Evolutionary conservation across 2,329 filamentous ascomycete species (phyloP).

Genomic region (Sporothrix sp.): DNA sequence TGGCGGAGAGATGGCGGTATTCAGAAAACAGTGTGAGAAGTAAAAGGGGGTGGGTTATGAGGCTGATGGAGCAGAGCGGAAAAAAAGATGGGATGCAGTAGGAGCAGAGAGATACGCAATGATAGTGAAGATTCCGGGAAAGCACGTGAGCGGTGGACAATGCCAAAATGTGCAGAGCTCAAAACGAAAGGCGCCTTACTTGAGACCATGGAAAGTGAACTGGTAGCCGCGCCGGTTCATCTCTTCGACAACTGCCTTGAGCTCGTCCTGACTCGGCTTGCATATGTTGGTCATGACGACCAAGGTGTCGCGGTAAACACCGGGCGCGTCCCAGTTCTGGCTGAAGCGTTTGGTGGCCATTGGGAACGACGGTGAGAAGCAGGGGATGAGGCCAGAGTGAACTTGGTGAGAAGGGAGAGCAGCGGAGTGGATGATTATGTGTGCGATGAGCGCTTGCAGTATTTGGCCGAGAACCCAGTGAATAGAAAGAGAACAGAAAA

Average conservation of each 20-base stretch:
- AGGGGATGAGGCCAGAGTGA: too few species aligned
- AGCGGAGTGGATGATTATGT: not conserved
- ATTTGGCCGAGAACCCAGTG: too few species aligned
- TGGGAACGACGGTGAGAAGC: too few species aligned
- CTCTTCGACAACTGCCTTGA: constrained; percentile 19
- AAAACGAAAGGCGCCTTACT: constrained; percentile 7
- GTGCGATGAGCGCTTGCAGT: too few species aligned
- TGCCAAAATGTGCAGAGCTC: not conserved
- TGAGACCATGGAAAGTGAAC: constrained; percentile 17
- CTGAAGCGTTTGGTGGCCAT: constrained; percentile 5
- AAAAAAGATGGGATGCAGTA: not conserved
- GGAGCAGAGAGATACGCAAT: too few species aligned
- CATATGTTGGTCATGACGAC: constrained; percentile 30
- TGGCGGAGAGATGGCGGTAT: not conserved
- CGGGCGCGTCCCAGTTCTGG: constrained; percentile 30
- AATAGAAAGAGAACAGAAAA: not conserved
- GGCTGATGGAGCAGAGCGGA: not conserved
- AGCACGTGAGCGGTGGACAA: not conserved
- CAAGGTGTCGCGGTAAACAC: constrained; percentile 36
- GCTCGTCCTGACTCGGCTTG: constrained; percentile 25
- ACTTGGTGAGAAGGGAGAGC: not conserved
- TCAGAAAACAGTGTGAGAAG: not conserved
- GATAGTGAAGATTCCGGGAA: too few species aligned
- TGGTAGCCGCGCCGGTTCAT: constrained; percentile 22
- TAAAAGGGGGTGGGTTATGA: not conserved